Conservation (phyloP, 2,329 filamentous ascomycete species). For the Fusarium mangiferae region DNA sequence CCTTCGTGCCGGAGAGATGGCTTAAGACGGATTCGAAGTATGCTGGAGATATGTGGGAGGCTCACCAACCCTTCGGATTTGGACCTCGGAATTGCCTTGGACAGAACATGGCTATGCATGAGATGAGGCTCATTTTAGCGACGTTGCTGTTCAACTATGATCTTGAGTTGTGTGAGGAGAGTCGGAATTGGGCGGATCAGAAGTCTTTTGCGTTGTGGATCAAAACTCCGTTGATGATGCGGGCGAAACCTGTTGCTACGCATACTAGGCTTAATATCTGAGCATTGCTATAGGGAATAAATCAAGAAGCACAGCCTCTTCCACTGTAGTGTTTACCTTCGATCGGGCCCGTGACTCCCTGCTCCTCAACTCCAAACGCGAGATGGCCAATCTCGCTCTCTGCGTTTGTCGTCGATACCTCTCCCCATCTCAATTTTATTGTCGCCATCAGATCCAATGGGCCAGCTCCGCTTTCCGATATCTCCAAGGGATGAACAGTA, state of each 20-base stretch:
- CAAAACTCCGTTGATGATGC: conserved; percentile 8
- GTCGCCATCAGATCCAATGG: neutral
- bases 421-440: neutral
- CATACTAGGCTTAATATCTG: neutral
- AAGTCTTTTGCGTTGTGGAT: conserved; percentile 5
- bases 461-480: rapidly evolving
- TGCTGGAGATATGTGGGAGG: neutral
- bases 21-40: conserved; percentile 7
- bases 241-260: neutral
- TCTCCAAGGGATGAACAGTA: neutral
- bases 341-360: rapidly evolving
- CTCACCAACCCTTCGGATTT: conserved; percentile 5
- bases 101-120: conserved; percentile 15
- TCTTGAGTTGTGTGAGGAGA: neutral
- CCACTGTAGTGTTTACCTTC: neutral
- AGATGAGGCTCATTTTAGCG: conserved; percentile 9
- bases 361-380: neutral
- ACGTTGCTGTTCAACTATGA: conserved; percentile 8
- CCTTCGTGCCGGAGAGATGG: neutral
- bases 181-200: conserved; percentile 3
- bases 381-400: neutral
- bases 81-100: conserved; percentile 15
- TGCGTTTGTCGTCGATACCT: rapidly evolving
- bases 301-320: rapidly evolving
- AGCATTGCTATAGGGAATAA: rapidly evolving